A percentile compares a stretch with the other conserved stretches of the same genome.
phyloP scores from a whole-genome alignment of 73 alveolate genomes.

The Tetrahymena borealis region DNA sequence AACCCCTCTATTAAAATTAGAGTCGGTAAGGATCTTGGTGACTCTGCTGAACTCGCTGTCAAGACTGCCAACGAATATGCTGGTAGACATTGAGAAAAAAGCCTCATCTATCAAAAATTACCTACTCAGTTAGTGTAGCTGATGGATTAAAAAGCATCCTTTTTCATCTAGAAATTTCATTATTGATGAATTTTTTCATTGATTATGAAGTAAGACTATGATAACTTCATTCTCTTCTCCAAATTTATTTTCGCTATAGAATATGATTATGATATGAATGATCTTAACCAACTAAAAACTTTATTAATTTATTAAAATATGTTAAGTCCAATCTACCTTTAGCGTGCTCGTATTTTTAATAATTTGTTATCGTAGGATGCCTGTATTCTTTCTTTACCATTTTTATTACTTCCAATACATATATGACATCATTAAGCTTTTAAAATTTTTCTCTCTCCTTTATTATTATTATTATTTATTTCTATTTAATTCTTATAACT shows the following conservation, averaged over 20 bases:
- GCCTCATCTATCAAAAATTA: background rate
- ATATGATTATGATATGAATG: background rate
- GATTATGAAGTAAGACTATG: background rate
- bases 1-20: constrained; percentile 4
- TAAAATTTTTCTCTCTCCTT: no score
- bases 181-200: background rate
- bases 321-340: background rate
- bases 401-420: background rate
- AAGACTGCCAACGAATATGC: background rate
- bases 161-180: background rate
- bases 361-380: background rate
- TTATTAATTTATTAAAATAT: background rate
- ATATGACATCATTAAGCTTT: no score
- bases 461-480: no score
- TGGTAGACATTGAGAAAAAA: background rate
- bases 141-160: background rate
- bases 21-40: constrained; percentile 1
- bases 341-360: background rate
- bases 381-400: background rate
- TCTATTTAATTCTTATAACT: background rate
- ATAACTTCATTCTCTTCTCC: background rate
- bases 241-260: background rate
- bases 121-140: no score
- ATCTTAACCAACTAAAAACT: background rate
- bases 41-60: constrained; percentile 4